Base-by-base conservation (phyloP, 2,329 filamentous ascomycete species). In the Coniochaeta sp. region DNA sequence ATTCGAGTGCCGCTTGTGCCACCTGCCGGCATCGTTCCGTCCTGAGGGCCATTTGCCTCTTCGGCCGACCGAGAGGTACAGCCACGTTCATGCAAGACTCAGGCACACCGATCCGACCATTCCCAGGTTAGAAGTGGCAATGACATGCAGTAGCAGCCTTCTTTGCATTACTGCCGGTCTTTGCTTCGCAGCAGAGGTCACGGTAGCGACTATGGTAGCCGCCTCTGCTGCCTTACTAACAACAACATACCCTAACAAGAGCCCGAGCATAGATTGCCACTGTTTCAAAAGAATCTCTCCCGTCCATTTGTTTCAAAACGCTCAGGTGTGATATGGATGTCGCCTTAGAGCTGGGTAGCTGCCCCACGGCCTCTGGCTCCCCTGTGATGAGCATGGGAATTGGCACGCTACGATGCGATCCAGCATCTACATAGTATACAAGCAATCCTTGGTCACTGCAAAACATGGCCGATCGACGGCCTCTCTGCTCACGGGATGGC, bases 1-100 rank as follows among this genome's bases (percentile, higher is more conserved):
- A 24, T 42, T 47, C 42, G 42, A 47, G 40, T 32, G 40, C 40
- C 47, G 54, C 40, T 42, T 56, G 59, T 52, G 34, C 57, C 42
- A 38, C 50, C 32, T 58, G 32, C 58, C 59, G 40, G 24, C 28
- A 28, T 14, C 55, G 57, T 44, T 28, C 47, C 5, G 22, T 30
- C 12, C 4, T 52, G 8, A 28, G 24, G 26, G 47, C 12, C 47
- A 52, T 17, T 28, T 28, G 24, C 44, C 22, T 52, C 42, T 10
- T 26, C 19, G 19, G 42, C 42, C 19, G 22, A 47, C 42, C 54
- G 55, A 54, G 14, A 42, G 50, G 26, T n/a, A 54, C 42, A 47
- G 34, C 56, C 50, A 19, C n/a, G 3, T 60, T 62, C 57, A 64
- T 64, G 66, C 65, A 64, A 24, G 32, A 62, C 60, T 62, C 62